Percentiles rank a stretch among this genome's conserved stretches.
Evolutionary conservation across 768 basidiomycete species (phyloP).

Genomic region (Boletus pseudo-olivaceus): DNA sequence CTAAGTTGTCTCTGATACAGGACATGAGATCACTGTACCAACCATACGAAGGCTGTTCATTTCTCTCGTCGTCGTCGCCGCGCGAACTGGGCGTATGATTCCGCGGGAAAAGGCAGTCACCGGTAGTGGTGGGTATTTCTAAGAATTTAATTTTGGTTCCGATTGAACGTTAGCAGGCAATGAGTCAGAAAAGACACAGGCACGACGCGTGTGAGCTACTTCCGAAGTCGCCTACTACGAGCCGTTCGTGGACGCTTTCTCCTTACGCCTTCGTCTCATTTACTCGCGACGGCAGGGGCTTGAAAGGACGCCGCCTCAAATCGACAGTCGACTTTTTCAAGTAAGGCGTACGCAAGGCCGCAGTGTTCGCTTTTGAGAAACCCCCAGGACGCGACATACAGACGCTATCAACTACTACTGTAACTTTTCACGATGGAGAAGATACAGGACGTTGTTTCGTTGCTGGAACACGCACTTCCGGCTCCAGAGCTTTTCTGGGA

Average conservation of each 20-base stretch:
- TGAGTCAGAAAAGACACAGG: too few species aligned
- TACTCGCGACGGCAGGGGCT: neutral
- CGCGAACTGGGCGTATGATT: neutral
- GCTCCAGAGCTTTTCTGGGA: conserved; percentile 5
- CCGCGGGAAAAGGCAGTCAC: too few species aligned
- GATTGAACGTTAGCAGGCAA: too few species aligned
- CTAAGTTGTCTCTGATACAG: neutral
- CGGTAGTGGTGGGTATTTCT: too few species aligned
- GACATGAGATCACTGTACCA: conserved; percentile 11
- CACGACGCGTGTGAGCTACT: too few species aligned
- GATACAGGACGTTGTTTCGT: conserved; percentile 1
- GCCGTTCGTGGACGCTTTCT: neutral
- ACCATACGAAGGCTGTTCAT: conserved; percentile 60
- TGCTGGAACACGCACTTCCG: conserved; percentile 6
- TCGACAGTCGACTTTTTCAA: neutral
- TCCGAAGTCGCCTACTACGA: too few species aligned
- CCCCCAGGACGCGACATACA: neutral
- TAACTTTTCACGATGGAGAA: conserved; percentile 3
- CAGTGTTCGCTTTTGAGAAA: neutral
- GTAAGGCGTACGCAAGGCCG: too few species aligned
- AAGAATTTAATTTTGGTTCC: too few species aligned
- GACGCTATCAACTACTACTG: neutral
- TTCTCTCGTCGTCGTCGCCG: neutral
- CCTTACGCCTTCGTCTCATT: neutral
- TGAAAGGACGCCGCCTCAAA: neutral